Evolutionary conservation across 202 grass and related monocot species (phyloP), one percentile per base, ranked within the genome.

Genomic region (Zizania palustris): DNA sequence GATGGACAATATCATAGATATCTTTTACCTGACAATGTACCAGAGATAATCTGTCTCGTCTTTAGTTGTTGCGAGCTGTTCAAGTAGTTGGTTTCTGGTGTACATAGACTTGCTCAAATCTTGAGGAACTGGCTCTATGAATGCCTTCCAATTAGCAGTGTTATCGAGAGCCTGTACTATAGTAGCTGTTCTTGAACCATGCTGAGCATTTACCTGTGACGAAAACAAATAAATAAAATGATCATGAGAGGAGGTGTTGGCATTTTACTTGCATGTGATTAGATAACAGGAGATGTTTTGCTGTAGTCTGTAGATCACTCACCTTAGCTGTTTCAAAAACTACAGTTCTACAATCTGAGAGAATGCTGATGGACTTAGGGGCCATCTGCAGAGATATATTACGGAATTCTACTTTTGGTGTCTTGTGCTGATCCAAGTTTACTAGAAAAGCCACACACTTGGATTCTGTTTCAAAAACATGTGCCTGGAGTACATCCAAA

Each of bases 31-130:
- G 19, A 73, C 80, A 37, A 80, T 84, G 73, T 92, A 94, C 95
- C 95, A 98, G 51, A 98, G 95, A 77, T 98, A 98, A 74, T 98
- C 95, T 21, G 95, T 98, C 33, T 74, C 73, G 78, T 94, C 95
- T 86, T 92, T 87, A 54, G 91, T 98, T 4, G 74, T 83, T 15
- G 86, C 68, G 68, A 94, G 80, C 82, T 98, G 95, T 88, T 98
- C 91, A 45, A 86, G 71, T n/a, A 98, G 84, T 3, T 85, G 44
- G 55, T 85, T 80, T 45, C 67, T 68, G 34, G 50, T 84, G 55
- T 82, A 78, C 46, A 20, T 62, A 72, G 65, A 46, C 36, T 87
- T 67, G 42, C 53, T 77, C 10, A 65, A 16, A 43, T 78, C 62
- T 75, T 69, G 64, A 60, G 91, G 79, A 49, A 92, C 84, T 80